Evolutionary conservation across 257 asterid species (phyloP).

Genomic region (Gentiana dahurica): DNA sequence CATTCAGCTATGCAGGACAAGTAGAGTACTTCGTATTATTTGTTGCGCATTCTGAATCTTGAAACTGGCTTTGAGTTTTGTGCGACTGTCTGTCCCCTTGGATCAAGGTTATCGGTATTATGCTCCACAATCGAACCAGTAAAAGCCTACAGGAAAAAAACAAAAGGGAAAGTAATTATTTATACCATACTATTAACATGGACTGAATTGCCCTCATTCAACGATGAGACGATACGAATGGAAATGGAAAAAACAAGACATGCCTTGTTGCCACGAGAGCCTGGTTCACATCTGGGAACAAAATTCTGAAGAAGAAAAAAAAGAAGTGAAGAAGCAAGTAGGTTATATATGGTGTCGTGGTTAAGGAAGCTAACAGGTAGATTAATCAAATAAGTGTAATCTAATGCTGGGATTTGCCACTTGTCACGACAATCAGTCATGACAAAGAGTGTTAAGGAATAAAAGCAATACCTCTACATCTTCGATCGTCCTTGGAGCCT

Average conservation of each 20-base stretch:
- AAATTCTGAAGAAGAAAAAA: constrained; percentile 8
- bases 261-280: constrained; percentile 17
- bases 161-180: background rate
- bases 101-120: constrained; percentile 24
- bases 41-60: constrained; percentile 49
- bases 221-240: background rate
- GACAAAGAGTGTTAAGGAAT: background rate
- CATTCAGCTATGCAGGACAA: too few relatives aligned
- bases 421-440: too few relatives aligned
- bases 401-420: too few relatives aligned
- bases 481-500: constrained; percentile 22
- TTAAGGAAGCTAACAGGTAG: background rate
- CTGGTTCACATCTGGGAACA: constrained; percentile 3
- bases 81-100: constrained; percentile 21
- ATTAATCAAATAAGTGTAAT: background rate
- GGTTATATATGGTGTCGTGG: background rate
- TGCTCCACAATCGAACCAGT: constrained; percentile 67
- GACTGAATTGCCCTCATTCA: background rate
- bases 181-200: background rate
- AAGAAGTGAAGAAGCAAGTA: background rate
- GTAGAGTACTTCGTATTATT: too few relatives aligned
- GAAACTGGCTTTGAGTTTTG: constrained; percentile 65
- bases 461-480: constrained; percentile 14
- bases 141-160: constrained; percentile 38
- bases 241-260: background rate